A percentile compares a stretch with the other conserved stretches of the same genome.
These are phyloP conservation scores for Erigeron canadensis DNA, from an alignment of 129 eudicot species.

Conservation along the genomic window DNA sequence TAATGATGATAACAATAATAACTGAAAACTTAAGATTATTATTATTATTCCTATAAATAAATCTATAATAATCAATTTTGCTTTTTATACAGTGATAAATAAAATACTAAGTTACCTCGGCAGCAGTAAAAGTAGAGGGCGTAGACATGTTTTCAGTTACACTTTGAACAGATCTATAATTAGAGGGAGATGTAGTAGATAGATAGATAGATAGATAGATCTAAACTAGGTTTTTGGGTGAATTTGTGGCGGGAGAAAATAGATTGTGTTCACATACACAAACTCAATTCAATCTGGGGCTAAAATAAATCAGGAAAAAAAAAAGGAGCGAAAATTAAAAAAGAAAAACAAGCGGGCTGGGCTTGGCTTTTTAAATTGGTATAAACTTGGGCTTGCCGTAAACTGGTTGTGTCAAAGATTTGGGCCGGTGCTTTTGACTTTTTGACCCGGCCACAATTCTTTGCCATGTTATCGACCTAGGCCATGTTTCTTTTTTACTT, in stretches of 20 bases:
- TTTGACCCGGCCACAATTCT: too few relatives aligned
- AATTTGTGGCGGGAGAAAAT: constrained; percentile 23
- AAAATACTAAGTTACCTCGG: constrained; percentile 51
- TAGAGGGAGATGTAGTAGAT: neutral
- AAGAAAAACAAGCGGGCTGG: too few relatives aligned
- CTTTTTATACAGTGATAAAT: too few relatives aligned
- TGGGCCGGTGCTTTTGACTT: too few relatives aligned
- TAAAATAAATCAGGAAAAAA: neutral
- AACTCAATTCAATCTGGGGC: neutral
- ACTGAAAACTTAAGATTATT: constrained; percentile 3
- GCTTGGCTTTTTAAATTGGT: too few relatives aligned
- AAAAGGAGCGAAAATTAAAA: neutral
- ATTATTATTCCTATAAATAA: too few relatives aligned
- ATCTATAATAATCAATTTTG: too few relatives aligned
- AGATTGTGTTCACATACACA: neutral
- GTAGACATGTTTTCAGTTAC: constrained; percentile 52
- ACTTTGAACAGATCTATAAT: constrained; percentile 15
- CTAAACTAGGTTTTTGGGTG: neutral
- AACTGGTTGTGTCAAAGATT: too few relatives aligned
- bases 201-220: neutral
- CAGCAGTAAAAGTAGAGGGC: constrained; percentile 67
- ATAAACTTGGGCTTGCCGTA: too few relatives aligned
- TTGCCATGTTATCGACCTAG: too few relatives aligned
- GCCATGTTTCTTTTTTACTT: too few relatives aligned
- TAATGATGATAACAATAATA: neutral